Base-by-base conservation (phyloP, 208 protist genomes). In the Acanthamoeba rhysodes region DNA sequence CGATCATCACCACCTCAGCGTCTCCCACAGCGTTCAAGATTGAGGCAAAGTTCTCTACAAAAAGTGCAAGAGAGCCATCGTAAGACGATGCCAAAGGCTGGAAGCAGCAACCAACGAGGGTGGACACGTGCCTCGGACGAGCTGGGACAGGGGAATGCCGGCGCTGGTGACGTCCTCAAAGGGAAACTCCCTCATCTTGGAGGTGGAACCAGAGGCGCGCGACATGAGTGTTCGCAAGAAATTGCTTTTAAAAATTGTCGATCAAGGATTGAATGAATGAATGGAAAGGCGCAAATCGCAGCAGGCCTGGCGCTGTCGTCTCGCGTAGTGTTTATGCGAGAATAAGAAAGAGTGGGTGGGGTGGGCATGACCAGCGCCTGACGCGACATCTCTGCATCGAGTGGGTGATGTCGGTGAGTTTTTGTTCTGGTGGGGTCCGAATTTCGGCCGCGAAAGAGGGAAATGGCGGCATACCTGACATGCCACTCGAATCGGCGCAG, bases 1-100 rank as follows among this genome's bases (percentile, higher is more conserved):
- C 95, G 45, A 96, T 96, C 66, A 96, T 80, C 12, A 96, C 95
- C 48, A 95, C 66, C 57, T 32, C 32, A 18, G 64, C 57, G n/a
- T 93, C 94, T 18, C 85, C 94, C 5, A 94, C 41, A 32, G 91
- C 91, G 20, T 41, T 34, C 27, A 94, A 80, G 90, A 94, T 48
- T 14, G 90, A 72, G 27, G 57, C 84, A 91, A 72, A 91, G 84
- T 70, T 70, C n/a, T 91, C 84, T 91, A 59, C 14, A 18, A 59
- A 8, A 59, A 24, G 53, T 48, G 37, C 70, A 76, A n/a, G 48
- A 10, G 22, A 18, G 29, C 18, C 68, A 22, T 24, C 37, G 10
- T 24, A 10, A 80, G 34, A 41, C 24, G 8, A 53, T 0, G 41
- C 12, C 10, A 41, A 80, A 2, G 72, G 37, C 4, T 0, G 68